Conservation (phyloP, 257 asterid species). For the Solanum pimpinellifolium region DNA sequence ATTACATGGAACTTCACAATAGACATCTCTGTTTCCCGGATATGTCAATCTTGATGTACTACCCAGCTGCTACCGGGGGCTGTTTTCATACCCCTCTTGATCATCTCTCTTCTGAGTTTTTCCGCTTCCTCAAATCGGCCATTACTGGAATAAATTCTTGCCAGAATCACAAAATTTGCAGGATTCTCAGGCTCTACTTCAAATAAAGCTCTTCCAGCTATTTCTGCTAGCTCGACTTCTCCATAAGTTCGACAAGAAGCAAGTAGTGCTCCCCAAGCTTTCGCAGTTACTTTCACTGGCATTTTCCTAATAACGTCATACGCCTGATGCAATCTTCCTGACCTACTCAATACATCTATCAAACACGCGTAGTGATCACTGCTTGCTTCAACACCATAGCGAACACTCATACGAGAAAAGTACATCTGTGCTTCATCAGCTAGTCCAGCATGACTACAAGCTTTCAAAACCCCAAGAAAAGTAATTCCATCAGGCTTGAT, state of each 20-base stretch:
- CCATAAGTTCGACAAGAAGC: constrained; percentile 42
- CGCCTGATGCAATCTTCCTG: constrained; percentile 32
- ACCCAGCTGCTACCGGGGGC: constrained; percentile 42
- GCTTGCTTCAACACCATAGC: constrained; percentile 19
- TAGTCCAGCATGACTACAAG: constrained; percentile 44
- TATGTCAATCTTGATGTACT: constrained; percentile 4
- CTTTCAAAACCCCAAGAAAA: constrained; percentile 33
- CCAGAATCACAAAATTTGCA: constrained; percentile 32
- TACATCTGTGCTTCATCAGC: constrained; percentile 29
- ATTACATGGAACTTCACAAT: background rate
- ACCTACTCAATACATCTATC: constrained; percentile 37
- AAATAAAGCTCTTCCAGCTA: constrained; percentile 34
- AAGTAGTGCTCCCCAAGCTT: constrained; percentile 49
- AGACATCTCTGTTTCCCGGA: background rate
- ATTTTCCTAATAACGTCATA: constrained; percentile 24
- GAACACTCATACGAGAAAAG: constrained; percentile 13
- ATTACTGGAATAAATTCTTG: constrained; percentile 19
- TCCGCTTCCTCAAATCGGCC: constrained; percentile 25
- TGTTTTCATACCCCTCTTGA: constrained; percentile 21
- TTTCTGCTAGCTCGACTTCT: constrained; percentile 36
- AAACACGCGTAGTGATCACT: constrained; percentile 41
- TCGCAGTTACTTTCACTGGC: constrained; percentile 33
- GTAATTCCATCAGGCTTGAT: constrained; percentile 36
- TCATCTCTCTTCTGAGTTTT: constrained; percentile 26
- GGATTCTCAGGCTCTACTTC: constrained; percentile 42